Base-by-base conservation (phyloP, 768 basidiomycete species). In the Hericium coralloides region DNA sequence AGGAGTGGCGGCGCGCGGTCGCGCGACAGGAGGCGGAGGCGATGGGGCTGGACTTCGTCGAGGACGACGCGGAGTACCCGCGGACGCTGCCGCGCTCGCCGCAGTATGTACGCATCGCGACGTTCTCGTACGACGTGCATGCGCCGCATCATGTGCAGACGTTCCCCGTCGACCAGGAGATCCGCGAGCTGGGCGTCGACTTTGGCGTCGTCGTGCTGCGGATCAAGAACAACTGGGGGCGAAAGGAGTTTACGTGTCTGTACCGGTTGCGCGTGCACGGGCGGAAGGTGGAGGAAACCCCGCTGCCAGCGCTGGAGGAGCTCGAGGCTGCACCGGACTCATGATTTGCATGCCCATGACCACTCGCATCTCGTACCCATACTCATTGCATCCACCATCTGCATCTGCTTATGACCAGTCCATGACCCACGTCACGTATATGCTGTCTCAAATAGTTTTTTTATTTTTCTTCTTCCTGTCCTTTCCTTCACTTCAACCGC, bases 171-270 rank as follows among this genome's bases (percentile, higher is more conserved):
- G 65, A 69, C 0, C 62, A 72, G 55, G 85, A 86, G 55, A 77
- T 95, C 38, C 76, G 72, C 57, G 80, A 80, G 7, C 76, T 94
- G 8, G 85, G 79, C 8, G 73, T 97, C 43, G 92, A 94, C 68
- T 87, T 95, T 64, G 90, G 90, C 2, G 74, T 95, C 53, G 89
- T 98, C 25, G 83, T 87, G 58, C 75, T 97, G 66, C 74, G 81
- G 60, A 75, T 98, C 63, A 77, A 83, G 70, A 87, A 75, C 66
- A 98, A 98, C 67, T 98, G 93, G 87, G 95, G 95, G 43, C 76
- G 78, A 23, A 45, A 45, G 6, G 83, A 87, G 57, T 91, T 80
- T 67, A 97, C 95, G 0, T 98, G 95, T 70, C 70, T 98, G 39
- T 98, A 93, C 70, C 83, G 90, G 47, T 74, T 92, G 72, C 80